These are phyloP conservation scores for Lentinus tigrinus DNA, from an alignment of 768 basidiomycete species.

Conservation along the genomic window DNA sequence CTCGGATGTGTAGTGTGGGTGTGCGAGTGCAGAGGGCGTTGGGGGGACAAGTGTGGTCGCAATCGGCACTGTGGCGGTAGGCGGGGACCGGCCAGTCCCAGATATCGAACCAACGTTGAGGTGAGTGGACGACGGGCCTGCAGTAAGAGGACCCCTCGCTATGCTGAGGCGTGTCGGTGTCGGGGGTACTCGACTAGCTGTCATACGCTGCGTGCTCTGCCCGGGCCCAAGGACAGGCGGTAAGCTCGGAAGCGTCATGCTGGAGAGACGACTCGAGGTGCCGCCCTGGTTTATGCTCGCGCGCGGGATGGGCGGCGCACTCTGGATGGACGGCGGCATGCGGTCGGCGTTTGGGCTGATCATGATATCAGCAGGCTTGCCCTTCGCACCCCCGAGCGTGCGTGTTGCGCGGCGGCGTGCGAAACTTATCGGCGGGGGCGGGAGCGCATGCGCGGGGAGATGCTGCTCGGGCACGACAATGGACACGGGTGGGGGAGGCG, in stretches of 20 bases:
- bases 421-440: slow-evolving; percentile 75
- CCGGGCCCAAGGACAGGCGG: slow-evolving; percentile 42
- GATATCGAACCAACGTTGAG: slow-evolving; percentile 13
- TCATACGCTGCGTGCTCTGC: slow-evolving; percentile 48
- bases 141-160: slow-evolving; percentile 32
- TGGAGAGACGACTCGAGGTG: slow-evolving; percentile 40
- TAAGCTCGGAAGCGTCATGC: slow-evolving; percentile 67
- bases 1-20: slow-evolving; percentile 58
- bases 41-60: slow-evolving; percentile 64
- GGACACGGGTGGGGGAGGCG: slow-evolving; percentile 18
- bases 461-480: slow-evolving; percentile 26
- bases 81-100: slow-evolving; percentile 45
- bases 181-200: slow-evolving; percentile 63
- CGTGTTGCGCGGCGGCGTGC: slow-evolving; percentile 71
- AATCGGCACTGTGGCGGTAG: slow-evolving; percentile 66
- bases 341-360: slow-evolving; percentile 66
- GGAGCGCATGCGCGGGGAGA: slow-evolving; percentile 38
- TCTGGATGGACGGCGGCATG: slow-evolving; percentile 68
- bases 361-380: slow-evolving; percentile 77
- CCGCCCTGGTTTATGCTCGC: slow-evolving; percentile 32
- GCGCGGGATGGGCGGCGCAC: slow-evolving; percentile 68
- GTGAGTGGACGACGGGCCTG: slow-evolving; percentile 15
- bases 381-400: slow-evolving; percentile 52
- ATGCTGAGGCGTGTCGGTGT: slow-evolving; percentile 66
- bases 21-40: slow-evolving; percentile 65